These are phyloP conservation scores for Waltergamsia citrina DNA, from an alignment of 2,329 filamentous ascomycete species.

Conservation along the genomic window DNA sequence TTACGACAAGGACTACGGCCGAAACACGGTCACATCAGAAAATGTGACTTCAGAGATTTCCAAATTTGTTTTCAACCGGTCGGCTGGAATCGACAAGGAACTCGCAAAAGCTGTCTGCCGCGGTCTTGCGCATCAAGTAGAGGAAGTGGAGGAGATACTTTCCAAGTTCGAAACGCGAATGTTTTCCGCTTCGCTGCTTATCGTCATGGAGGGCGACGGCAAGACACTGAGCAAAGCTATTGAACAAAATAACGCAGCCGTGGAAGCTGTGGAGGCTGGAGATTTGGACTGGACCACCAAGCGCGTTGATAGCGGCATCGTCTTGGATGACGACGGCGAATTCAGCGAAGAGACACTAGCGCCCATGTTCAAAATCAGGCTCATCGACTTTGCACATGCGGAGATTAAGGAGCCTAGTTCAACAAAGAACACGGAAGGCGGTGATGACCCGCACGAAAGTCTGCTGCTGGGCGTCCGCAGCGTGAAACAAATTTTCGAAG, in stretches of 20 bases:
- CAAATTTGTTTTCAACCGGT: slow-evolving; percentile 47
- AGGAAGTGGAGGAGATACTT: slow-evolving; percentile 42
- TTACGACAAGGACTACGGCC: slow-evolving; percentile 56
- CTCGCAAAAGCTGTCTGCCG: slow-evolving; percentile 45
- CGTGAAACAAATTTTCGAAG: slow-evolving; percentile 60
- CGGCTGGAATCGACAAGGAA: slow-evolving; percentile 49
- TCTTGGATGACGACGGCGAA: slow-evolving; percentile 38
- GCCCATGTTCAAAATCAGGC: slow-evolving; percentile 48
- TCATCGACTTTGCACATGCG: slow-evolving; percentile 97
- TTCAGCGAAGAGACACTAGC: slow-evolving; percentile 30
- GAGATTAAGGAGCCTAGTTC: slow-evolving; percentile 69
- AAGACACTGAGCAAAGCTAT: slow-evolving; percentile 40
- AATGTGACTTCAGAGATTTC: slow-evolving; percentile 46
- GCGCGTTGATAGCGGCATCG: slow-evolving; percentile 48
- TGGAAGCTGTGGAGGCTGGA: slow-evolving; percentile 44
- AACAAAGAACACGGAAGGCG: too few species aligned
- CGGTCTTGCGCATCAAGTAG: slow-evolving; percentile 43
- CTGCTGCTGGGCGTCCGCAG: slow-evolving; percentile 64
- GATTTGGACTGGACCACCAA: slow-evolving; percentile 19
- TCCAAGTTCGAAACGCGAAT: slow-evolving; percentile 49
- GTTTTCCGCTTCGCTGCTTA: slow-evolving; percentile 54
- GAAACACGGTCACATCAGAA: slow-evolving; percentile 36
- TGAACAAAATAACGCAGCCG: slow-evolving; percentile 39
- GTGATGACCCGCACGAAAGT: slow-evolving; percentile 82
- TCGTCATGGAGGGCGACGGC: slow-evolving; percentile 57